Conservation (phyloP, 2,329 filamentous ascomycete genomes). For the Fusarium veterinarium region DNA sequence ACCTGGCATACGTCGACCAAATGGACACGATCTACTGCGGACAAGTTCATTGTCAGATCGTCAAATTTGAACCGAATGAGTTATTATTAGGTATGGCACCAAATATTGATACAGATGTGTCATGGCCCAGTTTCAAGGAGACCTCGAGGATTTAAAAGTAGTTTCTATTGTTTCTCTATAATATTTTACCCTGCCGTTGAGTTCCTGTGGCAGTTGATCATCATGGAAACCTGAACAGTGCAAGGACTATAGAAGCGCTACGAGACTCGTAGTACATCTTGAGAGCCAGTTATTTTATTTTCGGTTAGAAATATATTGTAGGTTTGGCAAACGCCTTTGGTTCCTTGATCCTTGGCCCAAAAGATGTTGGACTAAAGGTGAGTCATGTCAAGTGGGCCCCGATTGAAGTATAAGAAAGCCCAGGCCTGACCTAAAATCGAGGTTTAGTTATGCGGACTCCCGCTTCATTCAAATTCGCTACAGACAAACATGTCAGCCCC, state of each 20-base stretch:
- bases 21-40: background rate
- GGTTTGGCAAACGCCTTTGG: background rate
- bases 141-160: background rate
- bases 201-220: background rate
- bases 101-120: too few relatives aligned
- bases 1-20: background rate
- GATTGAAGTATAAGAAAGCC: background rate
- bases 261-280: accelerated
- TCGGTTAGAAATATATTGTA: accelerated
- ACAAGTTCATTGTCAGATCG: background rate
- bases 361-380: background rate
- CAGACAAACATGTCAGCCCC: background rate
- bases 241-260: accelerated
- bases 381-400: background rate
- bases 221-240: accelerated
- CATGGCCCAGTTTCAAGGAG: accelerated
- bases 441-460: background rate
- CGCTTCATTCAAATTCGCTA: background rate
- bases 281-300: too few relatives aligned
- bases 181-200: too few relatives aligned
- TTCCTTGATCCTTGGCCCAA: background rate
- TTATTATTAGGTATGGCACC: background rate
- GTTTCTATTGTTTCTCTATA: background rate
- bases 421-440: too few relatives aligned
- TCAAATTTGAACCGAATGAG: background rate